Conservation (phyloP, 305 asterid species). For the Fraxinus platypoda region DNA sequence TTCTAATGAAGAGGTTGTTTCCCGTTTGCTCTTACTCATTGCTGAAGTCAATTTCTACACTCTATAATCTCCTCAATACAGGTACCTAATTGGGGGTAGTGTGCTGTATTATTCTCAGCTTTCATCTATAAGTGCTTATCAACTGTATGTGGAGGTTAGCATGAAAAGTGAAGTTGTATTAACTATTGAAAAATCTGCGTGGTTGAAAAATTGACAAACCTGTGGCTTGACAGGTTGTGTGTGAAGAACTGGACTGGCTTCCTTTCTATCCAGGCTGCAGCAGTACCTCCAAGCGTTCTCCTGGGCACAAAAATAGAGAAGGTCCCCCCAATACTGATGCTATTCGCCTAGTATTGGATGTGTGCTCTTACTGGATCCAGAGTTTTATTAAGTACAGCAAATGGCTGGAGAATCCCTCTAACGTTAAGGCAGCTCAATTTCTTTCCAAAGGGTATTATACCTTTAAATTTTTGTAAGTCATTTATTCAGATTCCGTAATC, state of each 20-base stretch:
- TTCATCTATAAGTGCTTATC: slow-evolving; percentile 96
- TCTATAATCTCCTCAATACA: slow-evolving; percentile 36
- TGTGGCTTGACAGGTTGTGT: slow-evolving; percentile 71
- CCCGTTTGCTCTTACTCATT: slow-evolving; percentile 19
- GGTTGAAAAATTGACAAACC: slow-evolving; percentile 28
- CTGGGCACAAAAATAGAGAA: slow-evolving; percentile 59
- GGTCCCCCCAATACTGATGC: slow-evolving; percentile 75
- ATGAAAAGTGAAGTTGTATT: slow-evolving; percentile 26
- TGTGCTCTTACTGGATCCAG: slow-evolving; percentile 93
- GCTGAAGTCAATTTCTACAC: not conserved
- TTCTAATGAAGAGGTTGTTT: slow-evolving; percentile 24
- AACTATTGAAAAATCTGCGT: slow-evolving; percentile 20
- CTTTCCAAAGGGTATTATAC: slow-evolving; percentile 79
- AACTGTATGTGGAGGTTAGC: slow-evolving; percentile 99
- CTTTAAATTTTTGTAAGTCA: slow-evolving; percentile 24
- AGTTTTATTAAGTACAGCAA: slow-evolving; percentile 91
- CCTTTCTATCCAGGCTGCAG: slow-evolving; percentile 85
- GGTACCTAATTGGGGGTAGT: slow-evolving; percentile 93
- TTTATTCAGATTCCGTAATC: slow-evolving; percentile 16
- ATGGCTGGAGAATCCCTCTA: slow-evolving; percentile 86
- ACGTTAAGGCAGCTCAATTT: slow-evolving; percentile 87
- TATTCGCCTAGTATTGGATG: slow-evolving; percentile 66
- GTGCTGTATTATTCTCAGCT: slow-evolving; percentile 95
- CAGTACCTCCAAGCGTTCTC: slow-evolving; percentile 41
- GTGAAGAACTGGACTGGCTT: slow-evolving; percentile 99